A percentile compares a stretch with the other conserved stretches of the same genome.
Evolutionary conservation across 805 yeast species (phyloP).

Genomic region (Wickerhamiella azyma): DNA sequence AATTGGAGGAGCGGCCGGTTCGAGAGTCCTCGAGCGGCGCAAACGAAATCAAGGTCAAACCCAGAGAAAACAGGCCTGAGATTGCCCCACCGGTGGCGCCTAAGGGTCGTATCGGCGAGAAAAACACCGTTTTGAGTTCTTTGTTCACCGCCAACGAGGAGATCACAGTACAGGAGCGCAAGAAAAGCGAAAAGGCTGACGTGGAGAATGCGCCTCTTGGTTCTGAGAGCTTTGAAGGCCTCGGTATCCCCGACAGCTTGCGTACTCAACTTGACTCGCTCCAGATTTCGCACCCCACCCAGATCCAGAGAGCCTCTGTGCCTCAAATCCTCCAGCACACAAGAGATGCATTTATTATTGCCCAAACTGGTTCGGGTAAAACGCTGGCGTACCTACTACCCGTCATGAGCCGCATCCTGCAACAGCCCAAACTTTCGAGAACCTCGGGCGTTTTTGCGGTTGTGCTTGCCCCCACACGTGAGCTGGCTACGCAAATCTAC

Average conservation of each 20-base stretch:
- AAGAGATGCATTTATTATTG: slow-evolving; percentile 74
- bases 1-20: neutral
- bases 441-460: slow-evolving; percentile 78
- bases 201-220: slow-evolving; percentile 83
- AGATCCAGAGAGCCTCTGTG: slow-evolving; percentile 68
- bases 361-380: slow-evolving; percentile 98
- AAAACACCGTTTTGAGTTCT: slow-evolving; percentile 66
- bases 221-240: slow-evolving; percentile 53
- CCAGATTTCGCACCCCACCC: slow-evolving; percentile 53
- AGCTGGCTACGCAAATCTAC: slow-evolving; percentile 80
- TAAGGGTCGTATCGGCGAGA: slow-evolving; percentile 10
- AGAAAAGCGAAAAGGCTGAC: slow-evolving; percentile 16
- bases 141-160: slow-evolving; percentile 62
- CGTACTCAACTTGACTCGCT: slow-evolving; percentile 41
- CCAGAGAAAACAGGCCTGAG: neutral
- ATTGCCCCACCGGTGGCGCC: neutral
- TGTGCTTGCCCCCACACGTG: slow-evolving; percentile 87
- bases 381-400: slow-evolving; percentile 82
- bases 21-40: neutral
- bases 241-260: slow-evolving; percentile 50
- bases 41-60: neutral
- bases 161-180: slow-evolving; percentile 21
- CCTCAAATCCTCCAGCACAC: slow-evolving; percentile 40
- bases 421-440: slow-evolving; percentile 36
- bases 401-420: slow-evolving; percentile 57